Evolutionary conservation across 345 rosid species (phyloP).

Genomic region (Brassica juncea): DNA sequence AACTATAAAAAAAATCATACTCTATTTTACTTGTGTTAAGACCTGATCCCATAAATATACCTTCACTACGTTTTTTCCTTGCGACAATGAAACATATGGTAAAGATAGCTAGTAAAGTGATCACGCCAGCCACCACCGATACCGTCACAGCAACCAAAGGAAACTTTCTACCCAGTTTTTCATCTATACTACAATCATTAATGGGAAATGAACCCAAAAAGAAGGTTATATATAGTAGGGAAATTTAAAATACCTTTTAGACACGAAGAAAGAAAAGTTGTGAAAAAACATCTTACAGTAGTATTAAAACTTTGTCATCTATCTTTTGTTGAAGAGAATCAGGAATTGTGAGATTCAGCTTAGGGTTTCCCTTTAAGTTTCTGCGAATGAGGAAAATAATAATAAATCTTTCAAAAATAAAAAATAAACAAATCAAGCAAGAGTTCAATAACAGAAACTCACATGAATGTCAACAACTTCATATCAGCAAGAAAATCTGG

Average conservation of each 20-base stretch:
- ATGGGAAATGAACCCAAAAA: neutral
- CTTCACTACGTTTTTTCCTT: conserved; percentile 9
- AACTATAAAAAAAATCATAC: neutral
- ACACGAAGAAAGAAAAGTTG: neutral
- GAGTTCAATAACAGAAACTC: conserved; percentile 30
- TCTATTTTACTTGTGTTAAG: neutral
- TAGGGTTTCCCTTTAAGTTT: conserved; percentile 36
- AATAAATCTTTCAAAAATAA: neutral
- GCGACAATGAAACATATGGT: neutral
- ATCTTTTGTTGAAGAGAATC: conserved; percentile 11
- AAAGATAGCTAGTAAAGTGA: neutral
- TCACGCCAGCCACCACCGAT: conserved; percentile 14
- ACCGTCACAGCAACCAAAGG: neutral
- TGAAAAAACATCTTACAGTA: conserved; percentile 15
- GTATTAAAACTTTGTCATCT: conserved; percentile 14
- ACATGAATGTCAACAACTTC: conserved; percentile 50
- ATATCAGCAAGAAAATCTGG: conserved; percentile 52
- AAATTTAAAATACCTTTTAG: neutral
- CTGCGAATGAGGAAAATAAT: neutral
- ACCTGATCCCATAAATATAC: conserved; percentile 11
- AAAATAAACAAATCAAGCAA: neutral
- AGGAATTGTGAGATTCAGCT: conserved; percentile 36
- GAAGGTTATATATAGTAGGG: neutral
- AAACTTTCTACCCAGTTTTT: neutral
- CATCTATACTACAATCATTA: conserved; percentile 19